Evolutionary conservation across 176 grass and related monocot genomes (phyloP), one percentile per base, ranked within the genome.

Genomic region (Eleusine coracana): DNA sequence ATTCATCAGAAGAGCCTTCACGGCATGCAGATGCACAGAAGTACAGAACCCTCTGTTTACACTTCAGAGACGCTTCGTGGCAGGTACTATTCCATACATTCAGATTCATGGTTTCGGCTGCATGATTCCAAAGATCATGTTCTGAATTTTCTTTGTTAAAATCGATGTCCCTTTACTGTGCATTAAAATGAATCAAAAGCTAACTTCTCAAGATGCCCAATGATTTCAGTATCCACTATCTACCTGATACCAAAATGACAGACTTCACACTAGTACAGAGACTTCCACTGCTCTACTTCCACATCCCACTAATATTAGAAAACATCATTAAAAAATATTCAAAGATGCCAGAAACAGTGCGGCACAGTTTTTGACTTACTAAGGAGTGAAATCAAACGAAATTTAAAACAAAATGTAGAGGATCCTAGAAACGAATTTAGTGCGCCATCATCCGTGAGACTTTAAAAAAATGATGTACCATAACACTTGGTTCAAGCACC

Each of bases 381-480:
- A 84, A 55, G 49, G 46, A 70, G 75, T 64, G 65, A 63, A 74
- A 54, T 20, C 7, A 78, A 29, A 60, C 1, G 2, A 36, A 5
- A 21, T 31, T 36, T 79, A 73, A 73, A 49, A 29, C 14, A 73
- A 72, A 72, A 72, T 72, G 45, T 25, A 50, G 40, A 71, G 21
- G 46, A 55, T 73, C 73, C 67, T 2, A 27, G 76, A 14, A 25
- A 79, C 49, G 16, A 20, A 52, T 27, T 52, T 41, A n/a, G 27
- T 42, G 56, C 23, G 27, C 16, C 48, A 21, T 70, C 37, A 27
- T 77, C 28, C 27, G 5, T 18, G 14, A 55, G 50, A 1, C 10
- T 77, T 76, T 52, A 52, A 42, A 4, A 71, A 42, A 49, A 27
- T 12, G 8, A 12, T 50, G 60, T 49, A 15, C 65, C 71, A 2